phyloP scores from a whole-genome alignment of 805 yeast species.

The Lipomyces sp. region DNA sequence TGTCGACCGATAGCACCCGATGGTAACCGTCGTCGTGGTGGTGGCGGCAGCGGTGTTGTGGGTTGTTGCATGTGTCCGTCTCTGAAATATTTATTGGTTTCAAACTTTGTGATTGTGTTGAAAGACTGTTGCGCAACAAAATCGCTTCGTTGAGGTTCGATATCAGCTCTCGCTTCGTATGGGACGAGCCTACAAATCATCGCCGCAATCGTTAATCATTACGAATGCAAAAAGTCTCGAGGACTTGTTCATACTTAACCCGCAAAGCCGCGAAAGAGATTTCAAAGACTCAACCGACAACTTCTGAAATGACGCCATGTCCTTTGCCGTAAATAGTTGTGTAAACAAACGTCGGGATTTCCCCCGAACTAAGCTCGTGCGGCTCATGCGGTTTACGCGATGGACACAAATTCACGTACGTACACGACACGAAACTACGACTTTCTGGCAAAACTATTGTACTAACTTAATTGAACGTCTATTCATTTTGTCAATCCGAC shows the following conservation, averaged over 20 bases:
- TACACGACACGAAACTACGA: neutral
- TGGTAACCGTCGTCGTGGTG: neutral
- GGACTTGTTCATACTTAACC: slow-evolving; percentile 9
- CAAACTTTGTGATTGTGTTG: neutral
- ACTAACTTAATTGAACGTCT: neutral
- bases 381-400: no score
- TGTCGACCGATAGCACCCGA: slow-evolving; percentile 24
- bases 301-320: slow-evolving; percentile 7
- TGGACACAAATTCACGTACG: no score
- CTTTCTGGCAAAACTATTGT: neutral
- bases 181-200: slow-evolving; percentile 10
- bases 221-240: neutral
- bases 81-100: no score
- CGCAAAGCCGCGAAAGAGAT: slow-evolving; percentile 21
- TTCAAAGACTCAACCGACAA: slow-evolving; percentile 17
- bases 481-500: neutral
- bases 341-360: no score
- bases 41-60: neutral
- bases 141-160: slow-evolving; percentile 12
- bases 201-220: neutral
- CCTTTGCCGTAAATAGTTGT: no score
- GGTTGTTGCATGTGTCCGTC: no score
- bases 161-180: slow-evolving; percentile 14
- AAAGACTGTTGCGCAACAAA: neutral
- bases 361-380: no score